These are phyloP conservation scores for Fusarium ramigenum DNA, from an alignment of 2,329 filamentous ascomycete species.

Conservation along the genomic window DNA sequence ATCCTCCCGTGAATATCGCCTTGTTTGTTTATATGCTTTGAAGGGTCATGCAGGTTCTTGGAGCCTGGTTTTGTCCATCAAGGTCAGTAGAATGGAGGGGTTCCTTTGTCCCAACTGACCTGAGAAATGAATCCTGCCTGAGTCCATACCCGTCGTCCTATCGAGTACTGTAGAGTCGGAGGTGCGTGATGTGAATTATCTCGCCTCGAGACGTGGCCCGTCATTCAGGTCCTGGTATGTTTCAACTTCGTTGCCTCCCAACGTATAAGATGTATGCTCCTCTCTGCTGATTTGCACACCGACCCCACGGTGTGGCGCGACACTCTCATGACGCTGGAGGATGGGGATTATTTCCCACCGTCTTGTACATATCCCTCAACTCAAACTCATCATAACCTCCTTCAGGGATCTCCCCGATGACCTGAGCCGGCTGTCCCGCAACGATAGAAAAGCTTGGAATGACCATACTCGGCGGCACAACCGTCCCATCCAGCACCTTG, in stretches of 20 bases:
- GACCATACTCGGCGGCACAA: conserved; percentile 89
- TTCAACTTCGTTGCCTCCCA: background rate
- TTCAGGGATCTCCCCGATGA: conserved; percentile 83
- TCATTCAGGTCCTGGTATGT: no score
- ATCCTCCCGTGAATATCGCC: background rate
- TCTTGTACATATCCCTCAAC: conserved; percentile 71
- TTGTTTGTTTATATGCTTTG: background rate
- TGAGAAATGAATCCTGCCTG: background rate
- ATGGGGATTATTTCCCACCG: conserved; percentile 66
- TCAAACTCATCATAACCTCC: conserved; percentile 73
- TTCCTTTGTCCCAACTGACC: background rate
- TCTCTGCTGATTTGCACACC: background rate
- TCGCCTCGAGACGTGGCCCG: no score
- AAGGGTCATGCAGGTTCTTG: background rate
- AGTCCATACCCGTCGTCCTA: background rate
- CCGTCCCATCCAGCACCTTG: conserved; percentile 82
- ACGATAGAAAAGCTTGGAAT: conserved; percentile 93
- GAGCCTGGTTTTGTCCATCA: background rate
- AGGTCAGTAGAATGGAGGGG: background rate
- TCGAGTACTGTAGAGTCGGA: background rate
- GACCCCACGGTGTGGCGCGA: background rate
- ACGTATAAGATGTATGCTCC: no score
- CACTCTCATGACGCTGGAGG: conserved; percentile 41
- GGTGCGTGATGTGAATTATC: background rate
- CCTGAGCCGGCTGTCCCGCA: conserved; percentile 80